These are phyloP conservation scores for Starmerella lactis-condensi DNA, from an alignment of 805 yeast species.

Conservation along the genomic window DNA sequence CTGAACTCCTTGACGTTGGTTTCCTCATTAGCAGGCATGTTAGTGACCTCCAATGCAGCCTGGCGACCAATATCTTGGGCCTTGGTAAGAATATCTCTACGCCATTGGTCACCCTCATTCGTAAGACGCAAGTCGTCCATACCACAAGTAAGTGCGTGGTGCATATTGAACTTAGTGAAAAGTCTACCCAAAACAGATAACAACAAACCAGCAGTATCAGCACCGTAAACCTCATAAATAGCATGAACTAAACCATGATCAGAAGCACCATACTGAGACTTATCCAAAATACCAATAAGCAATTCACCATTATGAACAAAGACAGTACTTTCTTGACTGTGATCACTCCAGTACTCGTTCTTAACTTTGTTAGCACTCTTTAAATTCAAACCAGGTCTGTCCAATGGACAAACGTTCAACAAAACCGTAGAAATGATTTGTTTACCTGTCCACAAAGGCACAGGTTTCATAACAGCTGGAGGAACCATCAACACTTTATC, in stretches of 20 bases:
- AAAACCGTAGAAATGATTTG: constrained; percentile 87
- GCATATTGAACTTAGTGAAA: constrained; percentile 82
- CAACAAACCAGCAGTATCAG: constrained; percentile 73
- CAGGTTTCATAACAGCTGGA: constrained; percentile 76
- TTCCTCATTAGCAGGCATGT: constrained; percentile 35
- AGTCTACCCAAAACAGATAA: constrained; percentile 84
- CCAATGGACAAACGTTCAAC: constrained; percentile 67
- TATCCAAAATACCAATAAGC: constrained; percentile 82
- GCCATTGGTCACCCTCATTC: constrained; percentile 74
- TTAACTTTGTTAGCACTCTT: constrained; percentile 73
- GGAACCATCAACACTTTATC: constrained; percentile 55
- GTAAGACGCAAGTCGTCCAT: constrained; percentile 96
- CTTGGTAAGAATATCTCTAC: constrained; percentile 60
- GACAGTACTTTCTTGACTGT: constrained; percentile 71
- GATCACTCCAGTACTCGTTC: constrained; percentile 83
- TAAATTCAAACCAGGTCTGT: constrained; percentile 82
- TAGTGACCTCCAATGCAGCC: constrained; percentile 91
- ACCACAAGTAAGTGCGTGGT: constrained; percentile 95
- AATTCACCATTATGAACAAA: constrained; percentile 73
- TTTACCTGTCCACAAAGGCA: constrained; percentile 87
- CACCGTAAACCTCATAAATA: constrained; percentile 86
- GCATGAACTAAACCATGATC: constrained; percentile 94
- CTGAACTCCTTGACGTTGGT: constrained; percentile 57
- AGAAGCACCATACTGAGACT: constrained; percentile 96
- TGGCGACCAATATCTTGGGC: constrained; percentile 69